Percentiles rank a stretch among this genome's conserved stretches.
Evolutionary conservation across 2,329 filamentous ascomycete species (phyloP).

Genomic region (Neonectria hederae): DNA sequence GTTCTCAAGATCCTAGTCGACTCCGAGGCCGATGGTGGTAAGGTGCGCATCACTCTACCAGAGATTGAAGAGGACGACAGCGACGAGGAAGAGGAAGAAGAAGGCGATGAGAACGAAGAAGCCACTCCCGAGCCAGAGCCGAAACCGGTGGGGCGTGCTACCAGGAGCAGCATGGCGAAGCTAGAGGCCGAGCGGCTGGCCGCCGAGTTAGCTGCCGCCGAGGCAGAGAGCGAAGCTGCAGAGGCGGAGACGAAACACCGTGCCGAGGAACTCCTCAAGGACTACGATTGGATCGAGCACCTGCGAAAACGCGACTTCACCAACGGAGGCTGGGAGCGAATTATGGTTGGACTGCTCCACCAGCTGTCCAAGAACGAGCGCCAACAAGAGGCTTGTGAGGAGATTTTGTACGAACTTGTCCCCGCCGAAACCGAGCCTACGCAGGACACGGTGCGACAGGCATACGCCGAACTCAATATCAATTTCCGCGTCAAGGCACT

Average conservation of each 20-base stretch:
- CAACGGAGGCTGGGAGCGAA: constrained; percentile 90
- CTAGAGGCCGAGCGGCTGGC: constrained; percentile 76
- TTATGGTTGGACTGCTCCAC: constrained; percentile 86
- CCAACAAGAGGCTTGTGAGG: constrained; percentile 77
- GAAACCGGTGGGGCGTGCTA: constrained; percentile 74
- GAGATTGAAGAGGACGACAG: constrained; percentile 77
- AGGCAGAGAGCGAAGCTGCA: constrained; percentile 57
- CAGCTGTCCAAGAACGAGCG: constrained; percentile 82
- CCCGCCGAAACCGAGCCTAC: constrained; percentile 80
- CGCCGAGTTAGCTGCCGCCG: constrained; percentile 65
- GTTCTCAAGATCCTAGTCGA: constrained; percentile 88
- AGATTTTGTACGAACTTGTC: constrained; percentile 81
- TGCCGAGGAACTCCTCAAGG: constrained; percentile 77
- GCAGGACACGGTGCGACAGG: constrained; percentile 74
- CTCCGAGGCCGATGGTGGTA: constrained; percentile 77
- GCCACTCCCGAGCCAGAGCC: constrained; percentile 77
- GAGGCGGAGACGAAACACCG: constrained; percentile 67
- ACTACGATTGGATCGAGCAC: constrained; percentile 86
- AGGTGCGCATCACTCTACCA: constrained; percentile 80
- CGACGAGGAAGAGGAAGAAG: constrained; percentile 69
- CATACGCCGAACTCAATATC: constrained; percentile 81
- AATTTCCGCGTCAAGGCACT: constrained; percentile 84
- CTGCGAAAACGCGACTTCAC: constrained; percentile 85
- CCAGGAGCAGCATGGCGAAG: constrained; percentile 86
- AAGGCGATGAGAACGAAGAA: constrained; percentile 62